A percentile compares a stretch with the other conserved stretches of the same genome.
Evolutionary conservation across 129 eudicot genomes (phyloP).

Genomic region (Tagetes patula): DNA sequence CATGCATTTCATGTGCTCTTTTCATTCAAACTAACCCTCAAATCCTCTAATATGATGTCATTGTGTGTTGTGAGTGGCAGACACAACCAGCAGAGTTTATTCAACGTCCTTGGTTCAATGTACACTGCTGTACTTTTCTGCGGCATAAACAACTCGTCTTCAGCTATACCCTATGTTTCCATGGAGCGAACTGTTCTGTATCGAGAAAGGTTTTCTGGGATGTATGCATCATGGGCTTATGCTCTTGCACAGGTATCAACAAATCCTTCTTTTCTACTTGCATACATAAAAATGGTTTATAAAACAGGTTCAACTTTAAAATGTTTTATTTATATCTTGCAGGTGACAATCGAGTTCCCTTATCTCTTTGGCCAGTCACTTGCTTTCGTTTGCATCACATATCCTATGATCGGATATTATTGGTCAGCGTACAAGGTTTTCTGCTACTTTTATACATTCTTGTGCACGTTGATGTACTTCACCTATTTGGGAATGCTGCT

Average conservation of each 20-base stretch:
- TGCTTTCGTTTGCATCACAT: slow-evolving; percentile 43
- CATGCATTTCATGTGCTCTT: not conserved
- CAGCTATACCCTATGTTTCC: slow-evolving; percentile 49
- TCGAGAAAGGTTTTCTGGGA: slow-evolving; percentile 71
- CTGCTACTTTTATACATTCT: slow-evolving; percentile 55
- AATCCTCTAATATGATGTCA: slow-evolving; percentile 12
- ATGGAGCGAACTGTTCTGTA: slow-evolving; percentile 56
- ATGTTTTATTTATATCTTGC: slow-evolving; percentile 19
- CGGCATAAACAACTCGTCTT: slow-evolving; percentile 54
- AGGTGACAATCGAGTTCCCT: slow-evolving; percentile 67
- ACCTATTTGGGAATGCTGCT: slow-evolving; percentile 62
- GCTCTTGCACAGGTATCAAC: slow-evolving; percentile 60
- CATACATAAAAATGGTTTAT: not conserved
- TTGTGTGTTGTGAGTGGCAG: slow-evolving; percentile 31
- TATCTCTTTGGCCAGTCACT: slow-evolving; percentile 50
- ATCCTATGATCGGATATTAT: slow-evolving; percentile 67
- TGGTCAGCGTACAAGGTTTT: slow-evolving; percentile 53
- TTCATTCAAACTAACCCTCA: not conserved
- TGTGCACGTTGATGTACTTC: slow-evolving; percentile 59
- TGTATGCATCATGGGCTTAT: slow-evolving; percentile 69
- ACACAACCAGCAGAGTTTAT: slow-evolving; percentile 52
- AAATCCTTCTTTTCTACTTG: not conserved
- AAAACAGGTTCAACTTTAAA: not conserved
- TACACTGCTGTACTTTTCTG: slow-evolving; percentile 46
- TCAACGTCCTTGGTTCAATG: slow-evolving; percentile 58